Evolutionary conservation across 2,329 filamentous ascomycete genomes (phyloP).

Genomic region (Ophiostoma piceae): DNA sequence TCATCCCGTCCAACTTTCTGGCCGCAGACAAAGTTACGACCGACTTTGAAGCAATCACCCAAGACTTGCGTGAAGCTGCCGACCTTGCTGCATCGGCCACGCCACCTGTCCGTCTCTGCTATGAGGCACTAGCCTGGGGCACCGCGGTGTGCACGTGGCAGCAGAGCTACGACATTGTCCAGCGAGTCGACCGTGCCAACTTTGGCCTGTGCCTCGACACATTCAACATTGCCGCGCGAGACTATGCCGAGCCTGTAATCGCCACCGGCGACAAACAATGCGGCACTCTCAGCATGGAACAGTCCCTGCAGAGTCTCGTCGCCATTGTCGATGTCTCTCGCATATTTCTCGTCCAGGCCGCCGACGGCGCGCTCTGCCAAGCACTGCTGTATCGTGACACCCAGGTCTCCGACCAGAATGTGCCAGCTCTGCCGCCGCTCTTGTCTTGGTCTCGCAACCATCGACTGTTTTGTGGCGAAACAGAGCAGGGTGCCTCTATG

Average conservation of each 20-base stretch:
- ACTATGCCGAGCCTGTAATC: conserved; percentile 52
- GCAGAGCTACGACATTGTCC: conserved; percentile 50
- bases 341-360: conserved; percentile 59
- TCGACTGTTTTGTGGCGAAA: conserved; percentile 55
- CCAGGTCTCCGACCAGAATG: conserved; percentile 46
- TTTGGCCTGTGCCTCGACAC: conserved; percentile 60
- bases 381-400: conserved; percentile 47
- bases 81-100: conserved; percentile 52
- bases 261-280: conserved; percentile 39
- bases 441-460: conserved; percentile 63
- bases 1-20: conserved; percentile 57
- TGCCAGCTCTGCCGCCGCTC: conserved; percentile 48
- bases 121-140: conserved; percentile 57
- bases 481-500: conserved; percentile 50
- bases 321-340: conserved; percentile 45
- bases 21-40: conserved; percentile 30
- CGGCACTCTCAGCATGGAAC: conserved; percentile 43
- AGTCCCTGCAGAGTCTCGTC: conserved; percentile 44
- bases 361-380: conserved; percentile 49
- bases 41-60: conserved; percentile 46
- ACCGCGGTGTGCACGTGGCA: conserved; percentile 58
- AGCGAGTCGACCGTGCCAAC: conserved; percentile 49
- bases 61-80: conserved; percentile 50
- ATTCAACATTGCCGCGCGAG: conserved; percentile 56
- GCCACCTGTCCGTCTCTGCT: conserved; percentile 51